Percentiles rank a stretch among this genome's conserved stretches.
Evolutionary conservation across 805 yeast species (phyloP).

Genomic region (Barnettozyma sucrosica): DNA sequence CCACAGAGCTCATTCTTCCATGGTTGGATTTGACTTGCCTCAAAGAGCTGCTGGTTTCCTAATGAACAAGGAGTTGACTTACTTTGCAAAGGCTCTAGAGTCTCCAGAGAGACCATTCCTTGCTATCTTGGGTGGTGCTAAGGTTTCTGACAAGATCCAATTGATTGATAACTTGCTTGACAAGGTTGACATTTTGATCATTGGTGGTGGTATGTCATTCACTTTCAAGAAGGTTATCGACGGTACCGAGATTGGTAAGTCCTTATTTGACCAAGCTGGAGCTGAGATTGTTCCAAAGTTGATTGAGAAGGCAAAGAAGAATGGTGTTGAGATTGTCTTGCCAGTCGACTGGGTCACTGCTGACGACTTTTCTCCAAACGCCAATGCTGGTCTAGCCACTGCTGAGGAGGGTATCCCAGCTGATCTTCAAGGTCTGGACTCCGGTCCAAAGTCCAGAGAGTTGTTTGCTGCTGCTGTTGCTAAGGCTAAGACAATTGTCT

Average conservation of each 20-base stretch:
- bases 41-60: conserved; percentile 99
- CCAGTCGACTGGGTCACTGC: conserved; percentile 97
- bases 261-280: conserved; percentile 90
- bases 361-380: conserved; percentile 90
- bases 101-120: conserved; percentile 97
- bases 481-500: conserved; percentile 94
- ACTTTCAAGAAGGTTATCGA: conserved; percentile 94
- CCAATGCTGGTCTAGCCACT: conserved; percentile 77
- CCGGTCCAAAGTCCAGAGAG: conserved; percentile 84
- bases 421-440: conserved; percentile 92
- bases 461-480: conserved; percentile 78
- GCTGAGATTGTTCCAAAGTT: conserved; percentile 90
- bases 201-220: conserved; percentile 99
- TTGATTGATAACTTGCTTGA: conserved; percentile 94
- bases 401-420: conserved; percentile 91
- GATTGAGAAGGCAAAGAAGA: conserved; percentile 93
- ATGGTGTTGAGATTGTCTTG: conserved; percentile 86
- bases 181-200: conserved; percentile 90
- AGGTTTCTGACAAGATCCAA: conserved; percentile 98
- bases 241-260: conserved; percentile 82
- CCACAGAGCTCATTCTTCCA: conserved; percentile 99
- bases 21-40: conserved; percentile 95
- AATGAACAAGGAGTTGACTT: conserved; percentile 93
- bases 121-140: conserved; percentile 99
- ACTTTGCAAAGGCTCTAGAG: conserved; percentile 98